A percentile compares a stretch with the other conserved stretches of the same genome.
These are phyloP conservation scores for Strobilomyces echinocephalus DNA, from an alignment of 768 basidiomycete genomes.

Conservation along the genomic window DNA sequence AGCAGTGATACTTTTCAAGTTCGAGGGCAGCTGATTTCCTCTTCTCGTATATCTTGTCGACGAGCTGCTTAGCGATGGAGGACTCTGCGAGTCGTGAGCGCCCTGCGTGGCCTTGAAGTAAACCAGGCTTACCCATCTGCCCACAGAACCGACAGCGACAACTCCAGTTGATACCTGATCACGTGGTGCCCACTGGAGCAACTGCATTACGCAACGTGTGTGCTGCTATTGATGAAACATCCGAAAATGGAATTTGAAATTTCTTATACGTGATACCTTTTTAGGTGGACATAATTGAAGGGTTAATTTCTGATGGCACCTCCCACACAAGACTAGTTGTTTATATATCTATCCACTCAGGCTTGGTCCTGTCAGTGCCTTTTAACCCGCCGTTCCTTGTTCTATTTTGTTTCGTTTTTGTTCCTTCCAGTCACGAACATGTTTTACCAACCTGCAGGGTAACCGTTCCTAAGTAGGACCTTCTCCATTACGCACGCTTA, in stretches of 20 bases:
- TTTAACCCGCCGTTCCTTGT: neutral
- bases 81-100: constrained; percentile 44
- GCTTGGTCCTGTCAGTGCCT: neutral
- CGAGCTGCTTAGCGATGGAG: constrained; percentile 71
- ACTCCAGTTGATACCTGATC: constrained; percentile 1
- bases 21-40: constrained; percentile 93
- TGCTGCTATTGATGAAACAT: neutral
- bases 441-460: constrained; percentile 6
- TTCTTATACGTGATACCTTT: neutral
- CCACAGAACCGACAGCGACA: no score
- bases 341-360: neutral
- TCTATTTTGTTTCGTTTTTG: neutral
- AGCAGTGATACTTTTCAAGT: constrained; percentile 74
- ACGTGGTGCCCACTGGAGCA: neutral
- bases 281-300: no score
- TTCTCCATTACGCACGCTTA: constrained; percentile 3
- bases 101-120: no score
- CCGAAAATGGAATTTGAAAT: neutral
- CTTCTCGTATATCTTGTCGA: constrained; percentile 96
- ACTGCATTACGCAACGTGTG: neutral
- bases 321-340: no score
- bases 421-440: constrained; percentile 5
- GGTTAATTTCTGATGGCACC: no score
- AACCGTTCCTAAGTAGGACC: neutral
- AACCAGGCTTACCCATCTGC: constrained; percentile 18